Percentiles rank a stretch among this genome's conserved stretches.
Conservation (phyloP, 2,329 filamentous ascomycete species). For the Xylaria multiplex region DNA sequence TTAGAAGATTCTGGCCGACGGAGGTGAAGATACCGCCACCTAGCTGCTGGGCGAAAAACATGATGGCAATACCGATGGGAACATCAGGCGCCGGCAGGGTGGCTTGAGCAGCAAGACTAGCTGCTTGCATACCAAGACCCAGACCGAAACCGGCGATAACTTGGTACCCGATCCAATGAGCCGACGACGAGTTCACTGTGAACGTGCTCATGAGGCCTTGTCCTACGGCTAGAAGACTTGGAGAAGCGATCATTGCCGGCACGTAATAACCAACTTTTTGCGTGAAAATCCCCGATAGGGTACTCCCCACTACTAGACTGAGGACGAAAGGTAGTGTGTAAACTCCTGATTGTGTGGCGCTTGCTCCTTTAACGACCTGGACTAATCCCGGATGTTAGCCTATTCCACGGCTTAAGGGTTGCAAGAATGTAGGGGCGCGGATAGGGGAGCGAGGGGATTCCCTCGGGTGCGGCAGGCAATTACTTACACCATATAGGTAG, state of each 20-base stretch:
- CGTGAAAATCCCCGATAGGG: conserved; percentile 59
- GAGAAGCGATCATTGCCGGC: conserved; percentile 64
- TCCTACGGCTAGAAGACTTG: conserved; percentile 62
- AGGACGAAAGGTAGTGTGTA: conserved; percentile 67
- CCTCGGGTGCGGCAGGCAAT: not conserved
- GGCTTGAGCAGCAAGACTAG: conserved; percentile 62
- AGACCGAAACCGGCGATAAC: conserved; percentile 68
- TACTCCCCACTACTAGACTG: conserved; percentile 63
- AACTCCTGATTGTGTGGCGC: conserved; percentile 65
- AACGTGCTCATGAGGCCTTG: conserved; percentile 69
- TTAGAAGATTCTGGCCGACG: conserved; percentile 56
- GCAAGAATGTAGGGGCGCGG: not conserved
- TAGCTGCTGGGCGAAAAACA: conserved; percentile 59
- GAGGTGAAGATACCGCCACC: conserved; percentile 59
- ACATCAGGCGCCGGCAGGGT: conserved; percentile 56
- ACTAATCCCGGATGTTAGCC: conserved; percentile 48
- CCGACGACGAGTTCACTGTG: conserved; percentile 55
- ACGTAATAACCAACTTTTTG: conserved; percentile 69
- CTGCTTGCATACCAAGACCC: conserved; percentile 68
- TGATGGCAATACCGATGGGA: conserved; percentile 56
- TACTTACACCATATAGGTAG: conserved; percentile 62
- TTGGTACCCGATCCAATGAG: conserved; percentile 69
- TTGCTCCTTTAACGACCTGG: conserved; percentile 65
- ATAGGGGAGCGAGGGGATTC: not conserved
- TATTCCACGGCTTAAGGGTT: not conserved